phyloP scores from a whole-genome alignment of 331 rosid genomes.

The Saraca asoca region DNA sequence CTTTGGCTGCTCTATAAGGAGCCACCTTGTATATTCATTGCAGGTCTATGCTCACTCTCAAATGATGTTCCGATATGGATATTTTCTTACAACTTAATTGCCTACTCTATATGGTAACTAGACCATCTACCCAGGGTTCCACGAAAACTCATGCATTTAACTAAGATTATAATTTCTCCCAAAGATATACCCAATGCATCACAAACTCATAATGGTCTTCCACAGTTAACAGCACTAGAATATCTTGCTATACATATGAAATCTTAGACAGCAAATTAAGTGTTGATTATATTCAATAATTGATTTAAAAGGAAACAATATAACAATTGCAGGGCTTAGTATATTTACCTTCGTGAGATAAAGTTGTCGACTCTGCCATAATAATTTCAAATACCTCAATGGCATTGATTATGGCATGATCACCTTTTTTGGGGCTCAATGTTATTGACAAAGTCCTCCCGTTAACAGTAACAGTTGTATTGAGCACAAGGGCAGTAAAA shows the following conservation, averaged over 20 bases:
- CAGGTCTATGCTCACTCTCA: no score
- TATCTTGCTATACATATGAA: not conserved
- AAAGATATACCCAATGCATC: not conserved
- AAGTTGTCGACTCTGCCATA: slow-evolving; percentile 63
- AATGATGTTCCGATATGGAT: no score
- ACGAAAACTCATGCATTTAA: no score
- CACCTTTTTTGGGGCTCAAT: slow-evolving; percentile 58
- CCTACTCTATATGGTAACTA: no score
- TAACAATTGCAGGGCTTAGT: not conserved
- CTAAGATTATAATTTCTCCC: not conserved
- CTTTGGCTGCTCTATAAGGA: no score
- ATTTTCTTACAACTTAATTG: no score
- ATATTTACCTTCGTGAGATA: slow-evolving; percentile 75
- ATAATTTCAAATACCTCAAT: slow-evolving; percentile 84
- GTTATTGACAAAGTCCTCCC: slow-evolving; percentile 81
- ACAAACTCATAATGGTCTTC: not conserved
- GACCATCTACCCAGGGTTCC: no score
- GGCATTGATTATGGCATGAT: slow-evolving; percentile 75
- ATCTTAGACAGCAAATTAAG: not conserved
- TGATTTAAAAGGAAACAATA: not conserved
- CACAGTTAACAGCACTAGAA: not conserved
- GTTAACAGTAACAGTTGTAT: slow-evolving; percentile 63
- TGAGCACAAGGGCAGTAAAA: slow-evolving; percentile 77
- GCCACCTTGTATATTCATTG: no score
- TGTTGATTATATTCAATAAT: not conserved